Evolutionary conservation across 495 filamentous ascomycete genomes (phyloP).

Genomic region (Trichoderma erinaceum): DNA sequence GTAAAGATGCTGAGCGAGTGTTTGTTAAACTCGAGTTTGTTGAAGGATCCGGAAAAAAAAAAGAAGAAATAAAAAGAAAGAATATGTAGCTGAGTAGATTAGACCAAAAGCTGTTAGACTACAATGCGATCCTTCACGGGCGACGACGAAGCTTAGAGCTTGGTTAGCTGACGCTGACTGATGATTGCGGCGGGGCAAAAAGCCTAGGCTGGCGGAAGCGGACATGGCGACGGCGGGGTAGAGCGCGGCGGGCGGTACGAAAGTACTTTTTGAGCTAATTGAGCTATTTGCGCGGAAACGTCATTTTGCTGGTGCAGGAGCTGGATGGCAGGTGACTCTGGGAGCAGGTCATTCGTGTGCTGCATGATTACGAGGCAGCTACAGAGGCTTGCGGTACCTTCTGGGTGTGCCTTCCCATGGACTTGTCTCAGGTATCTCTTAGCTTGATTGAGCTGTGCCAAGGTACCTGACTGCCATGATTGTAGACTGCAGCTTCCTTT

Average conservation of each 20-base stretch:
- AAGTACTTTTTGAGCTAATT: background rate
- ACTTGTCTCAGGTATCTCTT: background rate
- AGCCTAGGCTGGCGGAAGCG: background rate
- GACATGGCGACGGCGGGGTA: slow-evolving; percentile 14
- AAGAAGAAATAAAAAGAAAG: background rate
- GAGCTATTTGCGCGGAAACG: slow-evolving; percentile 1
- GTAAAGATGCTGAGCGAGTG: slow-evolving; percentile 1
- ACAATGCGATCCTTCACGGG: too few species aligned
- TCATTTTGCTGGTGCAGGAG: slow-evolving; percentile 2
- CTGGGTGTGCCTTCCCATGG: background rate
- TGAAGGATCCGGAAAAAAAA: background rate
- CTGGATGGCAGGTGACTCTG: background rate
- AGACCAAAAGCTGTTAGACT: background rate
- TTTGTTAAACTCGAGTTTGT: background rate
- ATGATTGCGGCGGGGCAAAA: background rate
- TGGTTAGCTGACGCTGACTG: background rate
- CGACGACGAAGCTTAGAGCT: background rate
- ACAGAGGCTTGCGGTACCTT: slow-evolving; percentile 1
- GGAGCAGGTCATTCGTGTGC: background rate
- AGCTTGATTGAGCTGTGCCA: background rate
- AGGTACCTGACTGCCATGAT: too few species aligned
- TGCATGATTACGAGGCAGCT: background rate
- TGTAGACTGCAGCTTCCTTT: background rate
- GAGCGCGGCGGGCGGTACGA: background rate
- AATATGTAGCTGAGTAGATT: background rate